phyloP scores from a whole-genome alignment of 1,284 basidiomycete species.

The Ceratobasidium sp. region DNA sequence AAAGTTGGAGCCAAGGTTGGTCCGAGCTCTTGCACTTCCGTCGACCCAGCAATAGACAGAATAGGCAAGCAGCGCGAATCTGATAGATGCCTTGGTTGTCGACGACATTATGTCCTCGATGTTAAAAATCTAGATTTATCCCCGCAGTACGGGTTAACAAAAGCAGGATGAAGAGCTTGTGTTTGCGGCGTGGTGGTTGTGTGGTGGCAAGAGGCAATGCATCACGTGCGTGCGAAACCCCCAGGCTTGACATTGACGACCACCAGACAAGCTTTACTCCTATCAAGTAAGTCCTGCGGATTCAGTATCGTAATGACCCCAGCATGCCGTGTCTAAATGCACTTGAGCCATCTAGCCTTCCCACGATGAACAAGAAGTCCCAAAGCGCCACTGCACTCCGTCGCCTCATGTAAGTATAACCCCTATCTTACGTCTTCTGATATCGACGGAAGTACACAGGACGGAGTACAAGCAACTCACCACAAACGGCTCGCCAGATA shows the following conservation, averaged over 20 bases:
- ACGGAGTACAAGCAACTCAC: slow-evolving; percentile 92
- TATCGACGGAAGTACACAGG: slow-evolving; percentile 4
- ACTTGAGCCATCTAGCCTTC: background rate
- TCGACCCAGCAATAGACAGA: slow-evolving; percentile 40
- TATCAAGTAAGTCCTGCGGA: slow-evolving; percentile 1
- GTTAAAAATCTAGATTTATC: too few relatives aligned
- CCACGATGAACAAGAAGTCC: slow-evolving; percentile 43
- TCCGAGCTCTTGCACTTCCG: slow-evolving; percentile 23
- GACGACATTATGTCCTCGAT: background rate
- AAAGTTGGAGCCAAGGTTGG: slow-evolving; percentile 5
- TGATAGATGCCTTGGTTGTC: slow-evolving; percentile 8
- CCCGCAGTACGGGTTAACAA: too few relatives aligned
- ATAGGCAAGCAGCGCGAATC: slow-evolving; percentile 29
- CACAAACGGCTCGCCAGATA: slow-evolving; percentile 78
- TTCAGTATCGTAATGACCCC: background rate
- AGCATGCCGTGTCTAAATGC: background rate
- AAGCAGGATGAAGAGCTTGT: background rate
- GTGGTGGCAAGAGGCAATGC: slow-evolving; percentile 7
- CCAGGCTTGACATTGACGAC: background rate
- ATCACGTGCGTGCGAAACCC: slow-evolving; percentile 18
- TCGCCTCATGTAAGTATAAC: slow-evolving; percentile 66
- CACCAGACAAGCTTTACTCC: background rate
- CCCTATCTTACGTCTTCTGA: background rate
- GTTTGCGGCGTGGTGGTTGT: slow-evolving; percentile 6
- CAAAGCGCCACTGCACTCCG: slow-evolving; percentile 69